Evolutionary conservation across 495 filamentous ascomycete genomes (phyloP), one percentile per base, ranked within the genome.

Genomic region (Chaetomium cochliodes): DNA sequence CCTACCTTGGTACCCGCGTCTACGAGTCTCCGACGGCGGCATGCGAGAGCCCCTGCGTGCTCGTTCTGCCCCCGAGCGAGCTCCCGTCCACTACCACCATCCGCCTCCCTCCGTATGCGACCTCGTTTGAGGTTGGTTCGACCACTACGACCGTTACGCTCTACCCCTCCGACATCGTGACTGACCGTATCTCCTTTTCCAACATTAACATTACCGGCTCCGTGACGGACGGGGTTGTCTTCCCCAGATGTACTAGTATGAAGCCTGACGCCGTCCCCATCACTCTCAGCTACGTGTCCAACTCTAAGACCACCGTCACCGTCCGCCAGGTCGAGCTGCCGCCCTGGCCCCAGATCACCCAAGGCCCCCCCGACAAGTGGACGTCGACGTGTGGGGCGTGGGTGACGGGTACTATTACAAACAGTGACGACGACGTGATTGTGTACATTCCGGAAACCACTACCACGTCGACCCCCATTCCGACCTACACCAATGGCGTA

Each of bases 141-240:
- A 28, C 20, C 25, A 26, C 25, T n/a, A 44, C 57, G 47, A 60
- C 57, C 39, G 44, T 60, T 22, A 23, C 39, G 18, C 44, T 49
- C 41, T 37, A n/a, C 18, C 30, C 23, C 13, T 41, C 39, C 39
- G 9, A 41, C 44, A 37, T 52, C 46, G 49, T 23, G 13, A 61
- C 46, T 6, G 15, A 12, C 26, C 15, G 25, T 16, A 61, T 61
- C 23, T 46, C 58, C 20, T 46, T 61, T 15, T 51, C 37, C 44
- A 61, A 61, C 46, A 37, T 61, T 28, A 61, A 61, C 44, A 61
- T 61, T 44, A 61, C 58, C 0, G 25, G 51, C 5, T 18, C 18
- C 25, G 26, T 5, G 1, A 46, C 51, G 16, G 23, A 51, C 6
- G 28, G 37, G 3, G 58, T 39, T 6, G 28, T 30, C 28, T 30